Evolutionary conservation across 805 yeast genomes (phyloP), one percentile per base, ranked within the genome.

Genomic region (Wickerhamiella azymoides): DNA sequence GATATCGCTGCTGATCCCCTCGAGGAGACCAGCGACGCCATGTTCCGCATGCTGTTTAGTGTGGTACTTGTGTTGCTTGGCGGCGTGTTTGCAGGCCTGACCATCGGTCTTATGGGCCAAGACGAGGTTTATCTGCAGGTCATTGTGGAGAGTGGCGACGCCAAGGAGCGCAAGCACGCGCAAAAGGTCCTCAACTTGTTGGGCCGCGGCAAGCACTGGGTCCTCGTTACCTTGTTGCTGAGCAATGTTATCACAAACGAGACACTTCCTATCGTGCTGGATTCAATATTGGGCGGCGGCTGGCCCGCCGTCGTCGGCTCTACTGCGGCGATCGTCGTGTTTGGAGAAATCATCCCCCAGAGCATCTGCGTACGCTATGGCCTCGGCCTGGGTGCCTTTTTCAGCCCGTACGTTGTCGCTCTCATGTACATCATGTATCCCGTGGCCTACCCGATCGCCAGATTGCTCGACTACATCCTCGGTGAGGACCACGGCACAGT

Each of bases 401-500:
- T 88, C 62, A 72, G 95, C 3, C 96, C 96, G 0, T 88, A 85
- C 64, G 96, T 89, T 16, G 67, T 80, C 38, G 63, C 68, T 1
- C 70, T 89, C 59, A 89, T 89, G 96, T 88, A 88, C 62, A 32
- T 79, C 38, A 76, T 89, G 82, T 86, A 81, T 61, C 97, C 97
- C 0, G 70, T 89, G 38, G 94, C 96, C 1, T 84, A 84, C 57
- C 98, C 98, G 2, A 79, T 80, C 49, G 89, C 96, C 1, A 57
- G 76, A 49, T 67, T 89, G 32, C 71, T 89, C 52, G 98, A 89
- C 63, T 71, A 73, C 56, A 72, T 80, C 32, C 69, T 89, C 30
- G 98, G 98, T 46, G 94, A 89, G 65, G 95, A 85, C 63, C 97
- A 89, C 62, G 97, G 98, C 28, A 86, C 95, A 1, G 76, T 89